Percentiles rank a stretch among this genome's conserved stretches.
These are phyloP conservation scores for Nemania abortiva DNA, from an alignment of 2,329 filamentous ascomycete species.

Conservation along the genomic window DNA sequence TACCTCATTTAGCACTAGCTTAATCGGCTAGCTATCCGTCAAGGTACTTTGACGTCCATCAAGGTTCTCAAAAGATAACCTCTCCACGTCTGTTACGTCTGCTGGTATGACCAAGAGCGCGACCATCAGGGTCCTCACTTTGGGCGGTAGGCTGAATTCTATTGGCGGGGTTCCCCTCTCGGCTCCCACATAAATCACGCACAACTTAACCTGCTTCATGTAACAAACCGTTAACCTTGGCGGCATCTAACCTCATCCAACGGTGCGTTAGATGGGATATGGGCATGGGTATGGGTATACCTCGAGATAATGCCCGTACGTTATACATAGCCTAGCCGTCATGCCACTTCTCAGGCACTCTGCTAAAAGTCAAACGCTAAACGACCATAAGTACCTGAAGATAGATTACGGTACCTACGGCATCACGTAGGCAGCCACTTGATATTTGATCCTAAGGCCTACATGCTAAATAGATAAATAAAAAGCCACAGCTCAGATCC, in stretches of 20 bases:
- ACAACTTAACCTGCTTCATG: neutral
- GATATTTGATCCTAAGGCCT: neutral
- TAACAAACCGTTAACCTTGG: neutral
- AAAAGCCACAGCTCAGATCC: neutral
- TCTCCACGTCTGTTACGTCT: neutral
- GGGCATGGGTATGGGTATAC: no score
- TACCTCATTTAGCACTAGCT: neutral
- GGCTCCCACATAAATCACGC: slow-evolving; percentile 3
- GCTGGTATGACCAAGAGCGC: no score
- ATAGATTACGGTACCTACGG: neutral
- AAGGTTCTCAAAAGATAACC: slow-evolving; percentile 43
- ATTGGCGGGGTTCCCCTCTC: neutral
- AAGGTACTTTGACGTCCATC: slow-evolving; percentile 39
- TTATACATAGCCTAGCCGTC: neutral
- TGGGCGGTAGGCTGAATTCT: neutral
- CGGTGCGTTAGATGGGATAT: no score
- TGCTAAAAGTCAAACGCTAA: neutral
- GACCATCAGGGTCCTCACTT: slow-evolving; percentile 34
- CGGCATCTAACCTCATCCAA: no score
- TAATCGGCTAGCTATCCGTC: neutral
- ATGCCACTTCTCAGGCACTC: neutral
- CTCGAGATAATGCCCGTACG: no score
- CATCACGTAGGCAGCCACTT: neutral
- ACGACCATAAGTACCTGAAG: neutral
- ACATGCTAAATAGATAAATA: neutral